Evolutionary conservation across 352 stramenopile genomes (phyloP).

Genomic region (Pythium sp.): DNA sequence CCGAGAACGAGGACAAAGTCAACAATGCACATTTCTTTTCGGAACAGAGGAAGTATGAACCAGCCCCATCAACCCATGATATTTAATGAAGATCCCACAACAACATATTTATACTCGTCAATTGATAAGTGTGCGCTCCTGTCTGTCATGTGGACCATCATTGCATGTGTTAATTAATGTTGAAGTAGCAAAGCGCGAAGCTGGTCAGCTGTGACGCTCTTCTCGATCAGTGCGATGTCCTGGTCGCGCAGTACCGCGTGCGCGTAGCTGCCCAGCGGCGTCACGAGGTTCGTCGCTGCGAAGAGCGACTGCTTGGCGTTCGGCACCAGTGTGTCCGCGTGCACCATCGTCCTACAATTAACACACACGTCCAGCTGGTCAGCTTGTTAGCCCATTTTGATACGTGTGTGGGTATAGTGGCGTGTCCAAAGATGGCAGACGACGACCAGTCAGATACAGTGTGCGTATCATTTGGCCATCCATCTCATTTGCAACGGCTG

Average conservation of each 20-base stretch:
- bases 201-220: slow-evolving; percentile 25
- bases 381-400: neutral
- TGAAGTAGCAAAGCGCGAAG: slow-evolving; percentile 23
- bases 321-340: slow-evolving; percentile 30
- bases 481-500: neutral
- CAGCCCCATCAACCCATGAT: slow-evolving; percentile 8
- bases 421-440: neutral
- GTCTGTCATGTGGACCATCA: neutral
- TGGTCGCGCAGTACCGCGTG: slow-evolving; percentile 53
- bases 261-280: slow-evolving; percentile 62
- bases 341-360: slow-evolving; percentile 40
- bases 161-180: neutral
- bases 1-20: no score
- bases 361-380: neutral
- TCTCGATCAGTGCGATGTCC: slow-evolving; percentile 54
- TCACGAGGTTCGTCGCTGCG: slow-evolving; percentile 46
- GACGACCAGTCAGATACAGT: slow-evolving; percentile 5
- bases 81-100: slow-evolving; percentile 1
- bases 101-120: slow-evolving; percentile 2
- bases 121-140: neutral
- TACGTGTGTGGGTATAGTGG: neutral
- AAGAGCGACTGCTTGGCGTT: slow-evolving; percentile 76
- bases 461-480: neutral
- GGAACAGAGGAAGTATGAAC: no score
- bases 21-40: no score